A percentile compares a stretch with the other conserved stretches of the same genome.
phyloP scores from a whole-genome alignment of 106 monocot genomes.

The Dioscorea zingiberensis region DNA sequence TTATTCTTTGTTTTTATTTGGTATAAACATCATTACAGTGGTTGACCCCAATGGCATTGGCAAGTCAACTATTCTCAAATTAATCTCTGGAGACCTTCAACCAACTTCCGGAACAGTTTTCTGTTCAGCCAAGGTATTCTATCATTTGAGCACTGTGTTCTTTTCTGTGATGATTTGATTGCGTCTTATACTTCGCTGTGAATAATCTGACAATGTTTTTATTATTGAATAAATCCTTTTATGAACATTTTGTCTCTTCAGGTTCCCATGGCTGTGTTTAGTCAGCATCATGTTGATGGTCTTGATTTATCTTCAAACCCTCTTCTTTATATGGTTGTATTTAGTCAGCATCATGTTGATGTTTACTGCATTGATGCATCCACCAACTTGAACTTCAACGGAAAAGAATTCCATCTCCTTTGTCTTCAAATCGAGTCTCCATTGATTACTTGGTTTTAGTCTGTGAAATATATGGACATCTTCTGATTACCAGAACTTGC shows the following conservation, averaged over 20 bases:
- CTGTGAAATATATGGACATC: no score
- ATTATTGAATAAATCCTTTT: not conserved
- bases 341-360: conserved; percentile 99
- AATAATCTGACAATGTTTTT: no score
- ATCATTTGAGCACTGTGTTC: not conserved
- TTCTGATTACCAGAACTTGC: no score
- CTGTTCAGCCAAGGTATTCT: conserved; percentile 83
- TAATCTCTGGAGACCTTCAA: conserved; percentile 98
- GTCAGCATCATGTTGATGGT: conserved; percentile 99
- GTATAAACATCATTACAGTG: conserved; percentile 44
- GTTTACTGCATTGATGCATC: no score
- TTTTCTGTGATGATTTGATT: no score
- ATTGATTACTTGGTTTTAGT: no score
- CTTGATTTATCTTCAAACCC: conserved; percentile 96
- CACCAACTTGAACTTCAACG: no score
- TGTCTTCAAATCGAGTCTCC: no score
- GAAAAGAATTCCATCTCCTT: no score
- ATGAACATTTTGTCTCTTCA: conserved; percentile 20
- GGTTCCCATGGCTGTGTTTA: conserved; percentile 99
- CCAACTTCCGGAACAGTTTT: conserved; percentile 98
- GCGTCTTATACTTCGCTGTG: no score
- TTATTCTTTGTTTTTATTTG: no score
- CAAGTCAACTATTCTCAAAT: conserved; percentile 96
- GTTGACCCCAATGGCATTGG: conserved; percentile 99
- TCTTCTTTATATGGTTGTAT: conserved; percentile 98